A percentile compares a stretch with the other conserved stretches of the same genome.
phyloP scores from a whole-genome alignment of 2,329 filamentous ascomycete genomes.

The Calonectria pauciramosa region DNA sequence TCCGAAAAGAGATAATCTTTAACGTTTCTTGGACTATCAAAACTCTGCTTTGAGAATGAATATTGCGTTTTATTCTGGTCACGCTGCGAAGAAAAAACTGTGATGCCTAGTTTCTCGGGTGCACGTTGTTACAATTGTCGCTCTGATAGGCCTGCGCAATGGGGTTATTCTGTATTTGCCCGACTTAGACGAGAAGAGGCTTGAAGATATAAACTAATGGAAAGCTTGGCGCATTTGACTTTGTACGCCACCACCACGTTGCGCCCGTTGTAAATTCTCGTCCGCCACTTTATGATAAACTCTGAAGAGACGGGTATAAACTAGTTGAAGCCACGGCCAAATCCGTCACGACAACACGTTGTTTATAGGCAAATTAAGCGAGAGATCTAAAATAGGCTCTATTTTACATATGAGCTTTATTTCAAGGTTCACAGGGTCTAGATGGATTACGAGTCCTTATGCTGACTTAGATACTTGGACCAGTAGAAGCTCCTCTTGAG shows the following conservation, averaged over 20 bases:
- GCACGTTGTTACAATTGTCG: not conserved
- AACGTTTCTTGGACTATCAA: not conserved
- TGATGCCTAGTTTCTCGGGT: too few species aligned
- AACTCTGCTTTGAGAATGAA: not conserved
- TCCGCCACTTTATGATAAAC: not conserved
- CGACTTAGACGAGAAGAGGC: not conserved
- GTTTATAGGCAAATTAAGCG: conserved; percentile 4
- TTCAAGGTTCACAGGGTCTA: not conserved
- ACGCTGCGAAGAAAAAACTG: too few species aligned
- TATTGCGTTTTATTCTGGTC: not conserved
- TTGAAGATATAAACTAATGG: not conserved
- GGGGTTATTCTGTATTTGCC: too few species aligned
- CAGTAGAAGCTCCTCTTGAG: not conserved
- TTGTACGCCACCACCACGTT: not conserved
- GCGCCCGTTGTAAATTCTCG: not conserved
- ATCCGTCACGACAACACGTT: not conserved
- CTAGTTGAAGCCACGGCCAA: not conserved
- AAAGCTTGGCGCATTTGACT: not conserved
- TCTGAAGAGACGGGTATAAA: not conserved
- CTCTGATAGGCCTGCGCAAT: not conserved
- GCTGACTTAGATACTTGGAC: not conserved
- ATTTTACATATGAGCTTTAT: conserved; percentile 11
- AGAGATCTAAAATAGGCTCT: not conserved
- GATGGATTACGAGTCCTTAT: not conserved
- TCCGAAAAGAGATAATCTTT: not conserved